phyloP scores from a whole-genome alignment of 2,329 filamentous ascomycete species.

The Teratosphaeria pseudoeucalypti region DNA sequence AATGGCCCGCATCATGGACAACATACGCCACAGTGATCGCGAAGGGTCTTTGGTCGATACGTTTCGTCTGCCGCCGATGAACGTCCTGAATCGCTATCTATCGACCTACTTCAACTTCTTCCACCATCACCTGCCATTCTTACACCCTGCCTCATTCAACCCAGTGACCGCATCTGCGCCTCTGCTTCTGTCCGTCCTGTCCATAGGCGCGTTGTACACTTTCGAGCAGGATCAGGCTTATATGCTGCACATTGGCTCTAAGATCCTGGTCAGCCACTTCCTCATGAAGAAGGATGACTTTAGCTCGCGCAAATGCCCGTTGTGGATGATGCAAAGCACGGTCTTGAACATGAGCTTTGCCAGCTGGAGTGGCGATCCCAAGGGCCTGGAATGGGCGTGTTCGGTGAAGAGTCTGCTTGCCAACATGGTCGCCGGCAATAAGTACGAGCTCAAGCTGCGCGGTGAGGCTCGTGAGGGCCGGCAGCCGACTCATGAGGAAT shows the following conservation, averaged over 20 bases:
- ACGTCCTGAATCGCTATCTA: conserved; percentile 79
- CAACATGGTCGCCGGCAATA: conserved; percentile 97
- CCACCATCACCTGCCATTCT: conserved; percentile 90
- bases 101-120: conserved; percentile 96
- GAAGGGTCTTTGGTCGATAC: conserved; percentile 77
- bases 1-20: conserved; percentile 72
- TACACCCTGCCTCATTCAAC: conserved; percentile 85
- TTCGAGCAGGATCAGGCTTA: conserved; percentile 97
- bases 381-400: conserved; percentile 95
- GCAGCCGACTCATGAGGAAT: conserved; percentile 71
- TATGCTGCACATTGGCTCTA: conserved; percentile 93
- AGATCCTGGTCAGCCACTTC: conserved; percentile 94
- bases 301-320: conserved; percentile 89
- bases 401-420: conserved; percentile 96
- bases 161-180: conserved; percentile 71
- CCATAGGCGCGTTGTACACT: conserved; percentile 90
- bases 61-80: conserved; percentile 74
- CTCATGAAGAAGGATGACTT: conserved; percentile 98
- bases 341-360: conserved; percentile 98
- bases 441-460: conserved; percentile 89
- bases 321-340: conserved; percentile 98
- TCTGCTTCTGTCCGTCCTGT: conserved; percentile 77
- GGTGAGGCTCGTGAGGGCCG: conserved; percentile 73
- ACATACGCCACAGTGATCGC: conserved; percentile 69
- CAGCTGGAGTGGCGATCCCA: conserved; percentile 97